Base-by-base conservation (phyloP, 305 asterid genomes). In the Fraxinus sp. region DNA sequence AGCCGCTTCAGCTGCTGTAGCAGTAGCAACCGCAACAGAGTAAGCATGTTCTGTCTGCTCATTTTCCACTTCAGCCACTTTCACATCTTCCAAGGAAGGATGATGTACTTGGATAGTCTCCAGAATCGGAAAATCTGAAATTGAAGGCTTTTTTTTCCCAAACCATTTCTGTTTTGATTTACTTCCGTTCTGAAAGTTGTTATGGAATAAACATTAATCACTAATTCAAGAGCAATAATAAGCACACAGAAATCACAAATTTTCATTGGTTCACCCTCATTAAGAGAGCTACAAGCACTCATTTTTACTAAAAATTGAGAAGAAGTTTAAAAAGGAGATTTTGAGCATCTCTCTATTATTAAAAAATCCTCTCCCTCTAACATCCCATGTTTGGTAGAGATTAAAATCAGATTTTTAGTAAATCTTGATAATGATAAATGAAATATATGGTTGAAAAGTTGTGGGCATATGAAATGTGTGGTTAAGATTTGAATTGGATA, bases 1-100 rank as follows among this genome's bases (percentile, higher is more conserved):
- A n/a, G n/a, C n/a, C n/a, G n/a, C n/a, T 49, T 49, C 93, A 35
- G 93, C 93, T 52, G 96, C 94, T 44, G 91, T 94, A n/a, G 97
- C 93, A 2, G 97, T 85, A 80, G 93, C 92, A 85, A 85, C 91
- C 41, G 92, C 98, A 82, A 93, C 98, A 11, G 94, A 85, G 82
- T 88, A 92, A 74, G 94, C 96, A 83, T 90, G 92, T 72, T 90
- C 85, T 3, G 93, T 77, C 87, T 91, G 92, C 81, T 92, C 98
- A 76, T 89, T 83, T 83, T 93, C 94, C 14, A 35, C 88, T 87
- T 91, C 97, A 10, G 83, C 62, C 79, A 90, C 73, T 76, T 89
- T 90, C 73, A 84, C 91, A 85, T 93, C 95, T 85, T 92, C 93
- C 85, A 87, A 80, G 11, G 85, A 91, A 75, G 93, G 88, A 75